phyloP scores from a whole-genome alignment of 2,329 filamentous ascomycete genomes.

The Cladosporium velox region DNA sequence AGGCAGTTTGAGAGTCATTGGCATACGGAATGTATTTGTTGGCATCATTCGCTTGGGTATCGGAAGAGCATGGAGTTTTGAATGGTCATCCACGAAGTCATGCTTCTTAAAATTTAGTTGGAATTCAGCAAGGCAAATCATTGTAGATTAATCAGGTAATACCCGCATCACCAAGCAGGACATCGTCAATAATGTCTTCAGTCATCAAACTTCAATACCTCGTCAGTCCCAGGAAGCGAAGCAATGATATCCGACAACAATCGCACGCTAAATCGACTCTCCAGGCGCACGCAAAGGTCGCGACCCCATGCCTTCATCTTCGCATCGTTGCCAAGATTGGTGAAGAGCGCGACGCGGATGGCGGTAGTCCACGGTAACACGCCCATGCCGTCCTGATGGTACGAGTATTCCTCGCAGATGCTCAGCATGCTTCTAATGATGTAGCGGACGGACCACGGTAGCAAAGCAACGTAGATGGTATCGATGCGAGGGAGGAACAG shows the following conservation, averaged over 20 bases:
- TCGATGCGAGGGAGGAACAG: constrained; percentile 1
- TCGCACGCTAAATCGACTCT: not conserved
- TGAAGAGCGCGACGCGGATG: constrained; percentile 3
- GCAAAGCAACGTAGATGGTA: not conserved
- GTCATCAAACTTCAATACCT: constrained; percentile 5
- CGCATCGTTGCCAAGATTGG: not conserved
- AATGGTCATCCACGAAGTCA: not conserved
- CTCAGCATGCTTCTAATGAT: not conserved
- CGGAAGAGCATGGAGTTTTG: not conserved
- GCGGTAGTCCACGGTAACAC: constrained; percentile 5
- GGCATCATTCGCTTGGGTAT: not conserved
- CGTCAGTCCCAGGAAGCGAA: not conserved
- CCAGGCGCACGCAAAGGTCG: not conserved
- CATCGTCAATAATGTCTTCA: not conserved
- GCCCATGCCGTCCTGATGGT: not conserved
- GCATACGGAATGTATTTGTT: not conserved
- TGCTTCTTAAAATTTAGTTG: not conserved
- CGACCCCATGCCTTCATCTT: not conserved
- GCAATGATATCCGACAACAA: constrained; percentile 2
- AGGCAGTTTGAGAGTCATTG: not conserved
- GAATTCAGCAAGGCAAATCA: not conserved
- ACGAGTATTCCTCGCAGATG: constrained; percentile 7
- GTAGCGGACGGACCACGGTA: not conserved
- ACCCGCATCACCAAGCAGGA: not conserved
- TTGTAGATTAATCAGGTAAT: not conserved